phyloP scores from a whole-genome alignment of 805 yeast species.

The Yarrowia yakushimensis region DNA sequence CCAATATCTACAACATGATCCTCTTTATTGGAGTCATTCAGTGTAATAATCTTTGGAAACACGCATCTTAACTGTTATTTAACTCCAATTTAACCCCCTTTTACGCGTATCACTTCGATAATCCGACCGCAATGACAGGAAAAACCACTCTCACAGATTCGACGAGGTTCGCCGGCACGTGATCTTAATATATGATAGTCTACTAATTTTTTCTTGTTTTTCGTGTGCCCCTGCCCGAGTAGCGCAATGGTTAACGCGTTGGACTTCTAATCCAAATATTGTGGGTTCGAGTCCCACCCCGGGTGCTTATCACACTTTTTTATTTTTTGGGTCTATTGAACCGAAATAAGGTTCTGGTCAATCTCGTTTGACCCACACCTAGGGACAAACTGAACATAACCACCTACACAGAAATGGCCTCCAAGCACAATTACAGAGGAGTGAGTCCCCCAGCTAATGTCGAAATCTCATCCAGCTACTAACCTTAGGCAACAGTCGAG shows the following conservation, averaged over 20 bases:
- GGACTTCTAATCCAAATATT: constrained; percentile 44
- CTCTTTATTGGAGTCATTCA: too few species aligned
- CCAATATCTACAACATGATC: too few species aligned
- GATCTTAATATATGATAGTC: neutral
- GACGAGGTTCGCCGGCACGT: neutral
- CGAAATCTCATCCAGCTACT: constrained; percentile 3
- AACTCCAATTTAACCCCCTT: too few species aligned
- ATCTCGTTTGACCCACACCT: neutral
- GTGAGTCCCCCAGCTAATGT: neutral
- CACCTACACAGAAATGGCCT: neutral
- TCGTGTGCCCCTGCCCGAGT: constrained; percentile 36
- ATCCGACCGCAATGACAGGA: too few species aligned
- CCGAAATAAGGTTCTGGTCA: neutral
- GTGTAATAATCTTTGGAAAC: too few species aligned
- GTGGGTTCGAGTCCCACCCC: constrained; percentile 44
- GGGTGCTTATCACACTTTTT: constrained; percentile 34
- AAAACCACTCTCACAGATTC: too few species aligned
- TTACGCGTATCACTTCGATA: too few species aligned
- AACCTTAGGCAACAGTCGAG: constrained; percentile 49
- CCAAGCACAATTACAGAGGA: constrained; percentile 24
- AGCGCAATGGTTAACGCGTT: constrained; percentile 44
- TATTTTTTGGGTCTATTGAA: neutral
- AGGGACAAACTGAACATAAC: neutral
- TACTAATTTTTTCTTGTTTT: neutral
- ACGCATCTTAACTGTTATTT: too few species aligned